Base-by-base conservation (phyloP, 148 eudicot genomes). In the Heliosperma pusillum region DNA sequence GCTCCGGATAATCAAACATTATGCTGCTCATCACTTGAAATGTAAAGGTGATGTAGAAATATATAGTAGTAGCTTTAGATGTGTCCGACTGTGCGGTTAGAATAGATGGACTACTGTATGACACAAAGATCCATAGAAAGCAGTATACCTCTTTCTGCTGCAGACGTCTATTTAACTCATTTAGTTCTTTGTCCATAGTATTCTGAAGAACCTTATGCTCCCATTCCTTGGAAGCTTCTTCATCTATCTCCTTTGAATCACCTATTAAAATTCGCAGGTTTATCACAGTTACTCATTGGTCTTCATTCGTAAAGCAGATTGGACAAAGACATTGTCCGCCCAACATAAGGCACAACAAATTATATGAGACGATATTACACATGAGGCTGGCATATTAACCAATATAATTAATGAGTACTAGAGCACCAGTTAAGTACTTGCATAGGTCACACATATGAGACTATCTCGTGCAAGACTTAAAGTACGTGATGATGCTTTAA, bases 161-260 rank as follows among this genome's bases (percentile, higher is more conserved):
- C 74, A 96, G 83, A 45, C 93, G 97, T 71, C 80, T 86, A 80
- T 96, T 96, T 78, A 96, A 82, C 84, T 96, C 99, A 79, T 77
- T 76, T 80, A 96, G 82, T 66, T 96, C 97, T 84, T 93, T 89
- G 82, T 92, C 99, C 99, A 96, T 90, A 29, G 89, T 89, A 78
- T 87, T 88, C 79, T 92, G 99, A 71, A 92, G 77, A 80, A 92
- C 90, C 60, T 88, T 90, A 80, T 96, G 99, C 82, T 96, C 99
- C 99, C 96, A 92, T 75, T 96, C 99, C 80, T 96, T 96, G 55
- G 91, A 91, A 50, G 87, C 86, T 89, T 91, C 98, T 84, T 96
- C 97, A 82, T 96, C 99, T 55, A 88, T 89, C 59, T 87, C 97
- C 74, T 71, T 84, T 59, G 94, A 73, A 83, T 92, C 93, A 77